These are phyloP conservation scores for Solanum hybrid DNA, from an alignment of 305 asterid species.

Conservation along the genomic window DNA sequence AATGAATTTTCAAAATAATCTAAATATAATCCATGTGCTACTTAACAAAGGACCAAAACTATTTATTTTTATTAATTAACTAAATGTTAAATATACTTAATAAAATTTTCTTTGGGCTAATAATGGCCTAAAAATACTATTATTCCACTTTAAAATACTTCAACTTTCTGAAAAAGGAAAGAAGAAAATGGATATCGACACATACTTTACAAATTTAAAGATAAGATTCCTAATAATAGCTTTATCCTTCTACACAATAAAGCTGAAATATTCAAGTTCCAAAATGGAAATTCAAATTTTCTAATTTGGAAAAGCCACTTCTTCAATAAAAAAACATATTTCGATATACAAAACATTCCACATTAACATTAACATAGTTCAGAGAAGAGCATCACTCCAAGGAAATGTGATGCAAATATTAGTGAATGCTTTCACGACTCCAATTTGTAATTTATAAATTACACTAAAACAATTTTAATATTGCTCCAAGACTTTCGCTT, in stretches of 20 bases:
- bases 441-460: not conserved
- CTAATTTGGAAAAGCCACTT: not conserved
- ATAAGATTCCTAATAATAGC: not conserved
- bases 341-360: rapidly evolving
- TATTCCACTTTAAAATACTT: not conserved
- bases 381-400: not conserved
- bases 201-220: not conserved
- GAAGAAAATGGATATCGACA: not conserved
- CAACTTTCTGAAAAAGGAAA: not conserved
- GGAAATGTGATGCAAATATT: not conserved
- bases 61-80: too few species aligned
- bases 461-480: not conserved
- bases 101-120: not conserved
- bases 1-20: not conserved
- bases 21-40: too few species aligned
- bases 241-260: not conserved
- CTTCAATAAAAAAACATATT: rapidly evolving
- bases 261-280: not conserved
- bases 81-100: not conserved
- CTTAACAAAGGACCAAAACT: not conserved
- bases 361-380: rapidly evolving
- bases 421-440: rapidly evolving
- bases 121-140: not conserved
- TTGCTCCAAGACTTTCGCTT: not conserved
- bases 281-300: not conserved